Evolutionary conservation across 441 rosid species (phyloP).

Genomic region (Theobroma grandiflorum): DNA sequence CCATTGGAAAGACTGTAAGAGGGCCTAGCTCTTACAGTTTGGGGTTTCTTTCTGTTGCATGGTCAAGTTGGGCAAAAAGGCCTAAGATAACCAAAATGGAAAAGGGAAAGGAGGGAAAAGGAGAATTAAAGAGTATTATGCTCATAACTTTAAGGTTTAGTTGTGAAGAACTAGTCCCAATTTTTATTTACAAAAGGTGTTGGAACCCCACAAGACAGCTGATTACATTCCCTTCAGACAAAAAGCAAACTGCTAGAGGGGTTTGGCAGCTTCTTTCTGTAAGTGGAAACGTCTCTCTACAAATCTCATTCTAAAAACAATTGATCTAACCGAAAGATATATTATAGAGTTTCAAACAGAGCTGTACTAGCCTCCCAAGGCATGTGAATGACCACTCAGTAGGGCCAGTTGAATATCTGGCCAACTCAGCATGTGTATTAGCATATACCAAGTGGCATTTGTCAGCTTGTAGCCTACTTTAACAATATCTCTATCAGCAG

Average conservation of each 20-base stretch:
- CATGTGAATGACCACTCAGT: conserved; percentile 47
- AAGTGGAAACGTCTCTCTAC: conserved; percentile 30
- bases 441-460: conserved; percentile 52
- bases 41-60: not conserved
- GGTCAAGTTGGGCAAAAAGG: not conserved
- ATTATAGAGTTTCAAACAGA: conserved; percentile 17
- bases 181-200: conserved; percentile 7
- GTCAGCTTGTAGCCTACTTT: conserved; percentile 52
- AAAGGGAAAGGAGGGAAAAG: not conserved
- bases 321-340: conserved; percentile 21
- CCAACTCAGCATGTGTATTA: conserved; percentile 58
- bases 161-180: conserved; percentile 5
- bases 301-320: conserved; percentile 17
- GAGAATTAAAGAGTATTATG: not conserved
- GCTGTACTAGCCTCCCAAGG: conserved; percentile 26
- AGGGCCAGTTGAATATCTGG: conserved; percentile 46
- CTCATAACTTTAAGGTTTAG: not conserved
- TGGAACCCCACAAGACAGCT: conserved; percentile 37
- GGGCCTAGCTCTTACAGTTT: not conserved
- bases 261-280: conserved; percentile 32
- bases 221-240: conserved; percentile 32
- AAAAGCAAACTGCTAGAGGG: conserved; percentile 35
- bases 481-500: conserved; percentile 36
- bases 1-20: not conserved
- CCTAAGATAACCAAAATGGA: not conserved